phyloP scores from a whole-genome alignment of 2,329 filamentous ascomycete genomes.

The Phialophora expanda region DNA sequence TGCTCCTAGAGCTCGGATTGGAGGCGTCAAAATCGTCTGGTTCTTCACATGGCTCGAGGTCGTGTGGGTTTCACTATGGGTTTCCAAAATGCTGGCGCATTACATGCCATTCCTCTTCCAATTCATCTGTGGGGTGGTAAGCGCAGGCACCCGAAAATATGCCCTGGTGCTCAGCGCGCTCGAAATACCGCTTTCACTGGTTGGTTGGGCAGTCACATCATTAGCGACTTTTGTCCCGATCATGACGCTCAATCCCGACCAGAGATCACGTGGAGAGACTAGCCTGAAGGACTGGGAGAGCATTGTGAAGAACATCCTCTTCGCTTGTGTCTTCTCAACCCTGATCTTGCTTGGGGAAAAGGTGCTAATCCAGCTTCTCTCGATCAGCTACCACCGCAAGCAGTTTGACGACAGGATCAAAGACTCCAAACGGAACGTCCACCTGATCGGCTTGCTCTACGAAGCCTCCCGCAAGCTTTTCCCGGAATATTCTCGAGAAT shows the following conservation, averaged over 20 bases:
- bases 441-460: slow-evolving; percentile 81
- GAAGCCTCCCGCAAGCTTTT: slow-evolving; percentile 88
- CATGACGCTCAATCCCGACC: slow-evolving; percentile 52
- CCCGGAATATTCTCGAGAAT: slow-evolving; percentile 89
- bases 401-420: slow-evolving; percentile 75
- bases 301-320: slow-evolving; percentile 64
- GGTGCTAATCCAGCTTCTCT: slow-evolving; percentile 67
- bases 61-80: slow-evolving; percentile 68
- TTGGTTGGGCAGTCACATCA: slow-evolving; percentile 65
- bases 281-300: slow-evolving; percentile 56
- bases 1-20: slow-evolving; percentile 56
- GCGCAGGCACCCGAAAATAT: slow-evolving; percentile 68
- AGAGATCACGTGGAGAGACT: slow-evolving; percentile 43
- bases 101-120: slow-evolving; percentile 66
- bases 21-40: slow-evolving; percentile 62
- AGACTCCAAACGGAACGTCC: slow-evolving; percentile 84
- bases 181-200: slow-evolving; percentile 65
- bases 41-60: slow-evolving; percentile 71
- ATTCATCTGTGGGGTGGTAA: slow-evolving; percentile 66
- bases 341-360: slow-evolving; percentile 65
- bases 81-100: slow-evolving; percentile 64
- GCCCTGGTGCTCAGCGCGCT: slow-evolving; percentile 62
- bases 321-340: slow-evolving; percentile 61
- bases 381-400: slow-evolving; percentile 71
- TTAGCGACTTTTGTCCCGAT: slow-evolving; percentile 63